A percentile compares a stretch with the other conserved stretches of the same genome.
phyloP scores from a whole-genome alignment of 768 basidiomycete genomes.

The Trametes punicea region DNA sequence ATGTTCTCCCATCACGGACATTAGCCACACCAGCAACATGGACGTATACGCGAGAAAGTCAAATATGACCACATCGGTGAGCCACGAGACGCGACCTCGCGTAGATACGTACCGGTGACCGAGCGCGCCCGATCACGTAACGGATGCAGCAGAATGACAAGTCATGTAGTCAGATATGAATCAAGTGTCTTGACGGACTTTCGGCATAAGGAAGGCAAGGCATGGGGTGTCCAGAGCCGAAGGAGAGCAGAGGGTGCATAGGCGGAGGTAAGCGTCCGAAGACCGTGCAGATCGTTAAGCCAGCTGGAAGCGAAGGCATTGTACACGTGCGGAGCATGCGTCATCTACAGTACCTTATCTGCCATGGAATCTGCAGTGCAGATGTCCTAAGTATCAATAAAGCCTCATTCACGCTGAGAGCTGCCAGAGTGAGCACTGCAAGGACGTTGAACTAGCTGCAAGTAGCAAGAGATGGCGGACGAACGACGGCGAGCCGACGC shows the following conservation, averaged over 20 bases:
- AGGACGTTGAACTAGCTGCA: no score
- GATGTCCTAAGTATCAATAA: no score
- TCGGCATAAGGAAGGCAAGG: not conserved
- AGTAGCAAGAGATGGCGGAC: no score
- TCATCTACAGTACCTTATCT: no score
- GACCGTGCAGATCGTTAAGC: constrained; percentile 1
- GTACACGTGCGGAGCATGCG: no score
- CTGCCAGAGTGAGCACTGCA: no score
- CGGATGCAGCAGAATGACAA: not conserved
- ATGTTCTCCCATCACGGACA: constrained; percentile 1
- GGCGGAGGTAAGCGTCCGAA: constrained; percentile 1
- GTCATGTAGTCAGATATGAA: not conserved
- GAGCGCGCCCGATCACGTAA: constrained; percentile 4
- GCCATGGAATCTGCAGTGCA: no score
- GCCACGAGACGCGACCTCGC: constrained; percentile 13
- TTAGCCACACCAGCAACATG: constrained; percentile 1
- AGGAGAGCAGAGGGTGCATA: not conserved
- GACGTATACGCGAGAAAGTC: not conserved
- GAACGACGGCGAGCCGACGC: no score
- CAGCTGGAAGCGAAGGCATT: not conserved
- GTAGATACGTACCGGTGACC: constrained; percentile 7
- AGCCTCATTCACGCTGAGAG: no score
- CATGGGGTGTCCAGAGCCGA: not conserved
- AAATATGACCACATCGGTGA: not conserved
- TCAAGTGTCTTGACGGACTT: not conserved